Percentiles rank a stretch among this genome's conserved stretches.
Conservation (phyloP, 2,329 filamentous ascomycete genomes). For the Talaromyces funiculosus region DNA sequence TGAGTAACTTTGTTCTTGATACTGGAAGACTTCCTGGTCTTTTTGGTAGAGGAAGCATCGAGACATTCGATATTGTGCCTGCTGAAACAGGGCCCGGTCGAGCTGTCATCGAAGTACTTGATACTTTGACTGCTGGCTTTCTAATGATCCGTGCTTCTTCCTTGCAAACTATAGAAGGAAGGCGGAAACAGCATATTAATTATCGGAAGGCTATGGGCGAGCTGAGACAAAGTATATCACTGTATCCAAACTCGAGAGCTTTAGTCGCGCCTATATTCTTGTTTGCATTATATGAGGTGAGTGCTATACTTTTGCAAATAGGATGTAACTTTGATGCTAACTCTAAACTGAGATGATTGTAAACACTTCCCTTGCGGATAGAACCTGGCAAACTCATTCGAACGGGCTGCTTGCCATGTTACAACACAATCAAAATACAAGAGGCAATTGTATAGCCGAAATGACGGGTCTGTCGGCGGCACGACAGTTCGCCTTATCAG, state of each 20-base stretch:
- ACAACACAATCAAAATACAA: neutral
- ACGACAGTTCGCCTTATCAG: neutral
- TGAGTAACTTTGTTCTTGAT: neutral
- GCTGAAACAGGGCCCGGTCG: neutral
- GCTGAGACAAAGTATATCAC: neutral
- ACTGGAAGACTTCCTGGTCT: neutral
- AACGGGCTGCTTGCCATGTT: constrained; percentile 4
- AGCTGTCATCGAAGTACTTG: neutral
- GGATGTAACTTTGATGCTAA: neutral
- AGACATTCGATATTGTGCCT: neutral
- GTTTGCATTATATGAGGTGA: constrained; percentile 4
- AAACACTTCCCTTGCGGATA: neutral
- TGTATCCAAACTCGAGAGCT: constrained; percentile 1
- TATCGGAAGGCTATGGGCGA: neutral
- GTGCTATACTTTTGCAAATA: neutral
- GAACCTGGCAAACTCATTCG: constrained; percentile 1
- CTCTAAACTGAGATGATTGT: neutral
- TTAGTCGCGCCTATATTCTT: constrained; percentile 2
- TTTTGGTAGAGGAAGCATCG: neutral
- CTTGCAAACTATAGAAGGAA: neutral
- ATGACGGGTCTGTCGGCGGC: neutral
- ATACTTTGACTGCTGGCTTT: neutral
- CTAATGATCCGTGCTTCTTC: neutral
- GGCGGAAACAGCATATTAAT: neutral
- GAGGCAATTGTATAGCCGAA: neutral